Evolutionary conservation across 1,284 basidiomycete species (phyloP).

Genomic region (Apiotrichum brassicae): DNA sequence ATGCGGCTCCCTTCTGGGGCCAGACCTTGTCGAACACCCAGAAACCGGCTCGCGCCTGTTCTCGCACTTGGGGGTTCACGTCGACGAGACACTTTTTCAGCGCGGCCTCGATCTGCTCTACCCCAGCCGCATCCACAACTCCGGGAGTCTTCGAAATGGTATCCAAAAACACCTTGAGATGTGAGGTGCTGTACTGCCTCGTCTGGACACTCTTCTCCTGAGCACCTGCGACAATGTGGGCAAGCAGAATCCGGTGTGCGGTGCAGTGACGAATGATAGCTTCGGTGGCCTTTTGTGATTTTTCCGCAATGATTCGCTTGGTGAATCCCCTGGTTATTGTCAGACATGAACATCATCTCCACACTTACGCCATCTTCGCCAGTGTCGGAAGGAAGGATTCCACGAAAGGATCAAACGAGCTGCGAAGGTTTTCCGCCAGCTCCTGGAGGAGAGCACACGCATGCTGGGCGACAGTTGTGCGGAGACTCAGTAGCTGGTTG

Average conservation of each 20-base stretch:
- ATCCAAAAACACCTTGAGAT: conserved; percentile 68
- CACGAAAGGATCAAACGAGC: conserved; percentile 66
- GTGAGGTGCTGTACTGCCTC: conserved; percentile 60
- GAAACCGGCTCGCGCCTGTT: conserved; percentile 65
- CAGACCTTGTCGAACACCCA: conserved; percentile 76
- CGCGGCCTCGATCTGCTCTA: conserved; percentile 65
- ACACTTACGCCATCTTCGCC: conserved; percentile 63
- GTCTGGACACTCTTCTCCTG: conserved; percentile 80
- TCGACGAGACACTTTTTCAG: conserved; percentile 70
- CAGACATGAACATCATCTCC: not conserved
- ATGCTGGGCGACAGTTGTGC: conserved; percentile 82
- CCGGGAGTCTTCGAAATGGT: conserved; percentile 60
- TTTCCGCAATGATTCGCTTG: conserved; percentile 88
- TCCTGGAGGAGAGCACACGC: conserved; percentile 75
- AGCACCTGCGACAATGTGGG: conserved; percentile 65
- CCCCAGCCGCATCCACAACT: conserved; percentile 54
- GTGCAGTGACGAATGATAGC: conserved; percentile 66
- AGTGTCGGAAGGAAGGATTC: conserved; percentile 70
- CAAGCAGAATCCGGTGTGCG: conserved; percentile 62
- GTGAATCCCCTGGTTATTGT: conserved; percentile 55
- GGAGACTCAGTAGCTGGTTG: conserved; percentile 69
- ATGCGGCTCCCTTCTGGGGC: conserved; percentile 58
- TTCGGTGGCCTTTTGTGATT: conserved; percentile 68
- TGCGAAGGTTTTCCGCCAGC: conserved; percentile 63
- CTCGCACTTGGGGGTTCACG: conserved; percentile 70